These are phyloP conservation scores for Pyrenochaeta sp. DNA, from an alignment of 2,329 filamentous ascomycete species.

Conservation along the genomic window DNA sequence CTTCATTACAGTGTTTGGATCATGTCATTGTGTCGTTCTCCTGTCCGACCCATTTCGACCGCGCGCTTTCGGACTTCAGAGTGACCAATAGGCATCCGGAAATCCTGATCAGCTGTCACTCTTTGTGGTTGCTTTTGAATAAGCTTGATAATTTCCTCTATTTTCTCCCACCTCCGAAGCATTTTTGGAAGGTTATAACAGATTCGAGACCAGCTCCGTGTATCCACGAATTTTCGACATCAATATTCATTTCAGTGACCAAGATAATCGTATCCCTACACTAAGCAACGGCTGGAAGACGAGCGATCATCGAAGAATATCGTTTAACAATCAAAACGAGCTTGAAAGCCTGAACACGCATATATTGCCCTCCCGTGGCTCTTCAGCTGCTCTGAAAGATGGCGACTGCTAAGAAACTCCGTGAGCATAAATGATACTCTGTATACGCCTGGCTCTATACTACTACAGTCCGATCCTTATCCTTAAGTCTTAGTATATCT, in stretches of 20 bases:
- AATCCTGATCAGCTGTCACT: constrained; percentile 8
- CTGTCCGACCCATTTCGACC: not conserved
- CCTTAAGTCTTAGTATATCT: too few species aligned
- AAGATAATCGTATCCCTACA: not conserved
- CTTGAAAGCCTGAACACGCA: too few species aligned
- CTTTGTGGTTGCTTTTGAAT: not conserved
- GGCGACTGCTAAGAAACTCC: too few species aligned
- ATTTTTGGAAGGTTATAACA: too few species aligned
- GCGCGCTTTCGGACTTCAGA: not conserved
- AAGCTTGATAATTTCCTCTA: not conserved
- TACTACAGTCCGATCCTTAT: too few species aligned
- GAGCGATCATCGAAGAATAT: too few species aligned
- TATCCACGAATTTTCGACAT: not conserved
- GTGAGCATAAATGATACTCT: too few species aligned
- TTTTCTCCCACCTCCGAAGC: not conserved
- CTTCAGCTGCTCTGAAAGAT: too few species aligned
- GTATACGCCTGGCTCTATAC: too few species aligned
- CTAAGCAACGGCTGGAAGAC: not conserved
- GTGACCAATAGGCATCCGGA: not conserved
- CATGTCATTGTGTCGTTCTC: not conserved
- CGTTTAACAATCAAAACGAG: too few species aligned
- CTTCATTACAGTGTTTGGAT: not conserved
- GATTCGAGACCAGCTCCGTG: not conserved
- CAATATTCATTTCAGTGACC: not conserved
- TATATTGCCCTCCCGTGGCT: too few species aligned